A percentile compares a stretch with the other conserved stretches of the same genome.
phyloP scores from a whole-genome alignment of 148 eudicot genomes.

The Chenopodium formosanum region DNA sequence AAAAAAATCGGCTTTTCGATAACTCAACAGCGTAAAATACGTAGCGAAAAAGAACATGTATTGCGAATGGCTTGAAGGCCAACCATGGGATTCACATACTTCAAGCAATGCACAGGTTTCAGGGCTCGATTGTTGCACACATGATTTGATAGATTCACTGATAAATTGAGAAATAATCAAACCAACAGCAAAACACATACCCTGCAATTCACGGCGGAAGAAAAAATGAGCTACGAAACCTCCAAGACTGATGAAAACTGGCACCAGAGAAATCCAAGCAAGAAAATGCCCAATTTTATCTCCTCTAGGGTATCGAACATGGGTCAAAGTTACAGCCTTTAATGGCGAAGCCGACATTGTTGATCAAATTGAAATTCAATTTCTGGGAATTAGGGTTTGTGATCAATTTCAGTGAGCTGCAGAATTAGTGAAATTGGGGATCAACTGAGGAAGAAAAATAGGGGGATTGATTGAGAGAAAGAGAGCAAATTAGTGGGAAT shows the following conservation, averaged over 20 bases:
- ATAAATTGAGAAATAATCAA: constrained; percentile 65
- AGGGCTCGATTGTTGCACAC: constrained; percentile 76
- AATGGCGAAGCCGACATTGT: constrained; percentile 25
- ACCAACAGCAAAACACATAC: constrained; percentile 69
- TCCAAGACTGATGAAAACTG: constrained; percentile 77
- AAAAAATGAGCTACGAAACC: constrained; percentile 78
- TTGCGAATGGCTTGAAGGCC: constrained; percentile 92
- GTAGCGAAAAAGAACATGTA: constrained; percentile 85
- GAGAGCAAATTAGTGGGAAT: background rate
- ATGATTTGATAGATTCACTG: constrained; percentile 64
- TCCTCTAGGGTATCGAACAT: constrained; percentile 77
- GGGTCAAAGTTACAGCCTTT: constrained; percentile 83
- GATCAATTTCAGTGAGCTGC: background rate
- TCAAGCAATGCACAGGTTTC: constrained; percentile 72
- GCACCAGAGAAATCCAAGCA: constrained; percentile 85
- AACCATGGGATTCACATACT: constrained; percentile 86
- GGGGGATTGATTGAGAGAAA: background rate
- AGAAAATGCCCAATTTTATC: constrained; percentile 70
- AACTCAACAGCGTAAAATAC: constrained; percentile 55
- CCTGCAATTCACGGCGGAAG: constrained; percentile 85
- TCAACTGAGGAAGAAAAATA: background rate
- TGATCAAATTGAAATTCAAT: background rate
- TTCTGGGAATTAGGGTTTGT: background rate
- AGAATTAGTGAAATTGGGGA: background rate
- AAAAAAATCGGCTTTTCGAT: constrained; percentile 40